These are phyloP conservation scores for Aspergillus novofumigatus DNA, from an alignment of 2,329 filamentous ascomycete genomes.

Conservation along the genomic window DNA sequence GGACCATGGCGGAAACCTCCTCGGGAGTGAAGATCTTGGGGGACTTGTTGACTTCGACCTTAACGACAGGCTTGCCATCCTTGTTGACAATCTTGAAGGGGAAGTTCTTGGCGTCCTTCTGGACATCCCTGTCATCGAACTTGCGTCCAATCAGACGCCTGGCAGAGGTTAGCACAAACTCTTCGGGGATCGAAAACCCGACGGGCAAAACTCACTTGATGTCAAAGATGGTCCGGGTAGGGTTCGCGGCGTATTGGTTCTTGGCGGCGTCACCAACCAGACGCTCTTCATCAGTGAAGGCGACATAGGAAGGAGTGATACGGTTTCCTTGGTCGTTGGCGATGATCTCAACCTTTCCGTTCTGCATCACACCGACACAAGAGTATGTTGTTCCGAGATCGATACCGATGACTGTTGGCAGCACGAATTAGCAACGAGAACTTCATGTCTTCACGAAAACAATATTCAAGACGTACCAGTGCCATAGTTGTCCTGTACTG, in stretches of 20 bases:
- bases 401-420: constrained; percentile 73
- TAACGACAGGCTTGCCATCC: constrained; percentile 82
- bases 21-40: constrained; percentile 63
- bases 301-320: constrained; percentile 92
- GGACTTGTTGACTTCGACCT: constrained; percentile 57
- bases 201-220: constrained; percentile 63
- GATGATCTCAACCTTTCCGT: constrained; percentile 91
- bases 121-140: constrained; percentile 78
- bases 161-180: background rate
- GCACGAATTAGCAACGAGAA: background rate
- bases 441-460: background rate
- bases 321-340: constrained; percentile 96
- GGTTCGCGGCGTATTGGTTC: constrained; percentile 86
- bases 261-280: constrained; percentile 96
- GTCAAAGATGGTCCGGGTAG: constrained; percentile 70
- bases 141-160: constrained; percentile 84
- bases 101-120: constrained; percentile 96
- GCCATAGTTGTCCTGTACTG: constrained; percentile 70
- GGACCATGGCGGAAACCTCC: constrained; percentile 64
- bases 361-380: constrained; percentile 94
- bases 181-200: background rate
- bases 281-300: constrained; percentile 94
- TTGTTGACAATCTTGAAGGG: constrained; percentile 91
- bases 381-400: constrained; percentile 85
- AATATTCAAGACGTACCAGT: constrained; percentile 49